These are phyloP conservation scores for Malus sylvestris DNA, from an alignment of 306 rosid species.

Conservation along the genomic window DNA sequence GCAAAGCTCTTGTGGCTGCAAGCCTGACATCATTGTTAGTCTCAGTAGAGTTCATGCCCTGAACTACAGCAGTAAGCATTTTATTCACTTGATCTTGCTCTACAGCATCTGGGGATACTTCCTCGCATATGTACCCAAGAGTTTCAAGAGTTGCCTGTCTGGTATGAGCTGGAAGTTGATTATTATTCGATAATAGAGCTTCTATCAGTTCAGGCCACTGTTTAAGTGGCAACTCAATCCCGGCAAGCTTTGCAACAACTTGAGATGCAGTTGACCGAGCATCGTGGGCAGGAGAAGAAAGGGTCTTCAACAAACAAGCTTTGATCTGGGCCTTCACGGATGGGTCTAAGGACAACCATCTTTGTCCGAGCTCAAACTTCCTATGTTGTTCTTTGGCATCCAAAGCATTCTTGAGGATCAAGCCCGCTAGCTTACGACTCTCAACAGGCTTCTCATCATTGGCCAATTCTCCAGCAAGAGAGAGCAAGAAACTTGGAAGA, in stretches of 20 bases:
- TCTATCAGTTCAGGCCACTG: slow-evolving; percentile 90
- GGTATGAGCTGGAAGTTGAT: slow-evolving; percentile 67
- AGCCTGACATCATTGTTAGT: slow-evolving; percentile 67
- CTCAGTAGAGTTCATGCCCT: slow-evolving; percentile 76
- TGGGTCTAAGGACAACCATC: slow-evolving; percentile 73
- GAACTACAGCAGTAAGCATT: slow-evolving; percentile 83
- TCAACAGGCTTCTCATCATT: slow-evolving; percentile 90
- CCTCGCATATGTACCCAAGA: slow-evolving; percentile 91
- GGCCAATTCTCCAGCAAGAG: slow-evolving; percentile 86
- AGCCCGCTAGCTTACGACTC: slow-evolving; percentile 75
- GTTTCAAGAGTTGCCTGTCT: slow-evolving; percentile 91
- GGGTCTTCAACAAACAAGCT: slow-evolving; percentile 63
- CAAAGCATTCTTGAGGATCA: slow-evolving; percentile 85
- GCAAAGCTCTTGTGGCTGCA: slow-evolving; percentile 62
- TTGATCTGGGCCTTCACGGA: slow-evolving; percentile 64
- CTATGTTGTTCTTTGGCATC: slow-evolving; percentile 92
- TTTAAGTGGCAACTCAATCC: slow-evolving; percentile 83
- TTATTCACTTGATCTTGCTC: slow-evolving; percentile 76
- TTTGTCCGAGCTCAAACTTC: slow-evolving; percentile 69
- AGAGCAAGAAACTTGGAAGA: slow-evolving; percentile 72
- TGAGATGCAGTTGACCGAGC: slow-evolving; percentile 91
- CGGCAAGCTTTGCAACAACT: slow-evolving; percentile 88
- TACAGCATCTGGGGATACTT: slow-evolving; percentile 67
- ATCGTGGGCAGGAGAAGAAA: slow-evolving; percentile 58
- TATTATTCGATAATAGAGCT: slow-evolving; percentile 58